Conservation (phyloP, 495 filamentous ascomycete genomes). For the Polyplosphaeria fusca region DNA sequence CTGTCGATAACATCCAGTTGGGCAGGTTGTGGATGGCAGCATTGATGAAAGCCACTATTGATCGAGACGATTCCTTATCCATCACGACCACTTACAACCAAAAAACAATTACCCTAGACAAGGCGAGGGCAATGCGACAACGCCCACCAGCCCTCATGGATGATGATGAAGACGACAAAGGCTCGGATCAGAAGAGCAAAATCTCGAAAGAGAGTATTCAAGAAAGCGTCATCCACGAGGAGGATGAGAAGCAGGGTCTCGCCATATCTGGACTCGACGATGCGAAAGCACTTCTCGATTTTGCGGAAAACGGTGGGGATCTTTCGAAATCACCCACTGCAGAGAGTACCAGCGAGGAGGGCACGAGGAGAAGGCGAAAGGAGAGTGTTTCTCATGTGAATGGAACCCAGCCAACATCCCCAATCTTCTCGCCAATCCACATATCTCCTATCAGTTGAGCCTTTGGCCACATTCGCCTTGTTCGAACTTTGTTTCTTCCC, state of each 20-base stretch:
- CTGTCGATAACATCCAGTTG: slow-evolving; percentile 81
- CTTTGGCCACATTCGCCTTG: too few species aligned
- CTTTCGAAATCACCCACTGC: slow-evolving; percentile 3
- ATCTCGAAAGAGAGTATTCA: slow-evolving; percentile 28
- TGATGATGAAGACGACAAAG: slow-evolving; percentile 55
- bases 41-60: slow-evolving; percentile 98
- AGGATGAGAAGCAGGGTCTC: slow-evolving; percentile 32
- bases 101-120: slow-evolving; percentile 84
- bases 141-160: slow-evolving; percentile 84
- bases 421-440: background rate
- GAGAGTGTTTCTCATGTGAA: background rate
- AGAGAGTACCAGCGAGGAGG: background rate
- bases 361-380: too few species aligned
- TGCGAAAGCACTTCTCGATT: slow-evolving; percentile 31
- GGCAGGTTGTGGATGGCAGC: slow-evolving; percentile 98
- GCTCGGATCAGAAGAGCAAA: slow-evolving; percentile 23
- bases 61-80: slow-evolving; percentile 74
- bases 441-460: background rate
- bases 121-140: slow-evolving; percentile 77
- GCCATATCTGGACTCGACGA: slow-evolving; percentile 33
- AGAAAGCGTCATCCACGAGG: slow-evolving; percentile 26
- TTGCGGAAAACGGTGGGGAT: slow-evolving; percentile 20
- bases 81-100: slow-evolving; percentile 91
- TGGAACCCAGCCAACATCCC: background rate
- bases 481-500: background rate